A percentile compares a stretch with the other conserved stretches of the same genome.
Evolutionary conservation across 306 rosid genomes (phyloP).

Genomic region (Sesbania bispinosa): DNA sequence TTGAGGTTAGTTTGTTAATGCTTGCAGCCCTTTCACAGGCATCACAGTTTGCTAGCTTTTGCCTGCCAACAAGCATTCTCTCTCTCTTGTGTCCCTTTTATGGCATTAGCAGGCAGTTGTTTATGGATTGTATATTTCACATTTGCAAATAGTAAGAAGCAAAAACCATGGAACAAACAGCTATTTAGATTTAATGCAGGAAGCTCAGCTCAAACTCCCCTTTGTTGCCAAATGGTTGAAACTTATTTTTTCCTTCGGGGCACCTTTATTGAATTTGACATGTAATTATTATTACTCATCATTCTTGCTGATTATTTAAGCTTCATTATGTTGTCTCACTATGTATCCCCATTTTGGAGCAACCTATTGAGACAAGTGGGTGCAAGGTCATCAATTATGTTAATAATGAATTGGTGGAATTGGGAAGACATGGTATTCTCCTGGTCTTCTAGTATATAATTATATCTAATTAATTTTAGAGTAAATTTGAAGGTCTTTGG

Average conservation of each 20-base stretch:
- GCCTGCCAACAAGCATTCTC: too few species aligned
- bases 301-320: neutral
- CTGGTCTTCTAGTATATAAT: neutral
- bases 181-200: neutral
- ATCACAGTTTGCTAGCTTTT: neutral
- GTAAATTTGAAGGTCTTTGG: neutral
- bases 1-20: conserved; percentile 54
- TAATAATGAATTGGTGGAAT: neutral
- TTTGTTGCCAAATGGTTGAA: conserved; percentile 8
- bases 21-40: too few species aligned
- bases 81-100: neutral
- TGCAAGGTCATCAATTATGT: neutral
- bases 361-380: neutral
- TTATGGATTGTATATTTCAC: neutral
- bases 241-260: neutral
- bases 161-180: neutral
- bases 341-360: neutral
- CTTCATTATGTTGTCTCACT: neutral
- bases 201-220: neutral
- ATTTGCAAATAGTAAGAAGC: neutral
- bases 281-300: conserved; percentile 1
- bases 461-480: neutral
- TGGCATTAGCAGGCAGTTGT: neutral
- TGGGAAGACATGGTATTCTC: neutral
- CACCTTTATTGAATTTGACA: neutral